These are phyloP conservation scores for Areca catechu DNA, from an alignment of 176 grass and related monocot genomes.

Conservation along the genomic window DNA sequence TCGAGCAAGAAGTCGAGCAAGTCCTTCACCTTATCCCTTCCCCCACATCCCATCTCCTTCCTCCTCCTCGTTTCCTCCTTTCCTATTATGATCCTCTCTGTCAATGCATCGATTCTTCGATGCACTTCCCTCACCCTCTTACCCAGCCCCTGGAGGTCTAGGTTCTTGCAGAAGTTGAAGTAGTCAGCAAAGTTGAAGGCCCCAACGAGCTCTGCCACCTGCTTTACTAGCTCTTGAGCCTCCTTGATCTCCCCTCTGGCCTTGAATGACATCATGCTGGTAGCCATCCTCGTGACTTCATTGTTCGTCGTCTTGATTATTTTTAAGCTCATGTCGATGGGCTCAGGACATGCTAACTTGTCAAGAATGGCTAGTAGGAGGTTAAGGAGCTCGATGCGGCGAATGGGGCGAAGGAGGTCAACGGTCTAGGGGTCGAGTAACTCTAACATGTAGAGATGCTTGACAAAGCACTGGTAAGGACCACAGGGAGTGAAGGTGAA, in stretches of 20 bases:
- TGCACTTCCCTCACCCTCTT: too few species aligned
- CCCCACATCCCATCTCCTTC: too few species aligned
- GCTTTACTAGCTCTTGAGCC: too few species aligned
- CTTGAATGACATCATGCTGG: too few species aligned
- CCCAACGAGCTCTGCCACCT: constrained; percentile 56
- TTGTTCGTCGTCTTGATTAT: constrained; percentile 30
- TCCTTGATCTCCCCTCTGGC: too few species aligned
- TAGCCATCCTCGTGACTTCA: too few species aligned
- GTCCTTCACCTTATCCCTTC: too few species aligned
- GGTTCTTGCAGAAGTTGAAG: constrained; percentile 17
- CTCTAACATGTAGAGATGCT: constrained; percentile 52
- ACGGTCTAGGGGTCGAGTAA: constrained; percentile 45
- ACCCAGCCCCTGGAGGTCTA: constrained; percentile 47
- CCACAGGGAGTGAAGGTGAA: constrained; percentile 56
- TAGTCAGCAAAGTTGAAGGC: constrained; percentile 56
- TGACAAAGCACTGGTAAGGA: constrained; percentile 54
- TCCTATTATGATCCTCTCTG: constrained; percentile 29
- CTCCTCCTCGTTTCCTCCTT: too few species aligned
- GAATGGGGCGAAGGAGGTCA: constrained; percentile 35
- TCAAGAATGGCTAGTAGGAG: constrained; percentile 18
- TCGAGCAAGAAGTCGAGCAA: constrained; percentile 37
- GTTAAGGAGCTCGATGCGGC: constrained; percentile 22
- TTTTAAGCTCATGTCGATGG: constrained; percentile 28
- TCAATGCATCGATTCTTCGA: constrained; percentile 41
- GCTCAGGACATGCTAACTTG: neutral